A percentile compares a stretch with the other conserved stretches of the same genome.
Conservation (phyloP, 2,329 filamentous ascomycete species). For the Pyrenochaeta sp. region DNA sequence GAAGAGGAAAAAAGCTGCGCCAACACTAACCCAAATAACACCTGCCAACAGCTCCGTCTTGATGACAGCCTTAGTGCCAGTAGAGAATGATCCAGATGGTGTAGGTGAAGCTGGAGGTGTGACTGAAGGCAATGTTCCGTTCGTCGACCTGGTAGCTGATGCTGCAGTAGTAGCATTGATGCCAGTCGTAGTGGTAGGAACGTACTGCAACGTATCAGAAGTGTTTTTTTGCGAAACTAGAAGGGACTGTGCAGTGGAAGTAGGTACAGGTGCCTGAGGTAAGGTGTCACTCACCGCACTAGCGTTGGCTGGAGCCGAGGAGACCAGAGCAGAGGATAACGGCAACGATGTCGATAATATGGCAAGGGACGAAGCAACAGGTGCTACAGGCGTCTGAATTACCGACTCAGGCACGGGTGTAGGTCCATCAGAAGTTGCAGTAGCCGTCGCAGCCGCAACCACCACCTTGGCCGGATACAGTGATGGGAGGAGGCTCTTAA, state of each 20-base stretch:
- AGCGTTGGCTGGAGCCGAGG: not conserved
- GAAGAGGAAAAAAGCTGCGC: slow-evolving; percentile 9
- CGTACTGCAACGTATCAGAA: slow-evolving; percentile 13
- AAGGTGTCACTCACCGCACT: not conserved
- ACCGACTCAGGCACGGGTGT: not conserved
- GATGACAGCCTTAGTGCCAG: not conserved
- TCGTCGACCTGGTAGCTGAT: not conserved
- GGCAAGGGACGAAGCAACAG: not conserved
- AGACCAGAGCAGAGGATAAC: not conserved
- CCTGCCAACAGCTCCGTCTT: slow-evolving; percentile 2
- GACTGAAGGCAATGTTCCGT: not conserved
- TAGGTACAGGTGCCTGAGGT: not conserved
- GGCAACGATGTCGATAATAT: not conserved
- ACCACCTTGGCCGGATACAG: slow-evolving; percentile 13
- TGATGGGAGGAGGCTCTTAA: slow-evolving; percentile 16
- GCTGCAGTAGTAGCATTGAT: not conserved
- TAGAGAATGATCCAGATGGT: not conserved
- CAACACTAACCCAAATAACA: slow-evolving; percentile 4
- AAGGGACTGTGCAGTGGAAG: not conserved
- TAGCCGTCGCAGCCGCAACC: not conserved
- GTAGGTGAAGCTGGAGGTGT: slow-evolving; percentile 4
- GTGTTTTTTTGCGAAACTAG: not conserved
- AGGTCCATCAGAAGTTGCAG: not conserved
- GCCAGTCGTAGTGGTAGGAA: slow-evolving; percentile 1
- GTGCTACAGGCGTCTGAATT: not conserved